Evolutionary conservation across 1,139 yeast species (phyloP).

Genomic region (Sugiyamaella grinbergsii): DNA sequence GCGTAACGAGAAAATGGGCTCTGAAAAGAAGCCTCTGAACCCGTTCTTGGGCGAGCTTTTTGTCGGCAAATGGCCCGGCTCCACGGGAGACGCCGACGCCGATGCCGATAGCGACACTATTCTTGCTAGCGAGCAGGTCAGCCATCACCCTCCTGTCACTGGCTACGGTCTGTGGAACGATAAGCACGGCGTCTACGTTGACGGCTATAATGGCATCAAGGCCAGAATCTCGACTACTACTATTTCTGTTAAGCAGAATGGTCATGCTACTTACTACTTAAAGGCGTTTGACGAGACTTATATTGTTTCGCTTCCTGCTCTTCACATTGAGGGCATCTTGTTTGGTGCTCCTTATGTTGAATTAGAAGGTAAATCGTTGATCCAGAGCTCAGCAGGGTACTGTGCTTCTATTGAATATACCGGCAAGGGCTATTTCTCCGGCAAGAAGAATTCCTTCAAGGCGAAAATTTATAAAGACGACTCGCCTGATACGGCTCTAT

Average conservation of each 20-base stretch:
- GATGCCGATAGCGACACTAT: slow-evolving; percentile 52
- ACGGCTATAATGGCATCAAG: slow-evolving; percentile 88
- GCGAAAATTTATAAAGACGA: slow-evolving; percentile 69
- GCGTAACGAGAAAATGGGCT: slow-evolving; percentile 84
- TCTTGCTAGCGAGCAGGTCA: slow-evolving; percentile 84
- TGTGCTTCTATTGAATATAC: slow-evolving; percentile 73
- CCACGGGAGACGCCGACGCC: slow-evolving; percentile 41
- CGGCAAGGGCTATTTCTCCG: slow-evolving; percentile 95
- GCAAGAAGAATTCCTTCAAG: slow-evolving; percentile 89
- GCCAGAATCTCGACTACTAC: slow-evolving; percentile 80
- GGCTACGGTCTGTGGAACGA: slow-evolving; percentile 81
- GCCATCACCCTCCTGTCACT: slow-evolving; percentile 95
- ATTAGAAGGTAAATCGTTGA: slow-evolving; percentile 79
- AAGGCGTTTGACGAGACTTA: slow-evolving; percentile 64
- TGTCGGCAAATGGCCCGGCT: slow-evolving; percentile 72
- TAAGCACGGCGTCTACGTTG: slow-evolving; percentile 63
- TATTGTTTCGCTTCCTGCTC: slow-evolving; percentile 87
- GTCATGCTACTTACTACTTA: slow-evolving; percentile 77
- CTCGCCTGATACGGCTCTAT: slow-evolving; percentile 63
- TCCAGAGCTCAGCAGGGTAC: slow-evolving; percentile 81
- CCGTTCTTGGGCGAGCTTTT: slow-evolving; percentile 94
- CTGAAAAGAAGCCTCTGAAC: slow-evolving; percentile 93
- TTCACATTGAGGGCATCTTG: slow-evolving; percentile 90
- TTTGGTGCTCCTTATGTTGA: slow-evolving; percentile 84
- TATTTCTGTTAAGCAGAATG: slow-evolving; percentile 83